A percentile compares a stretch with the other conserved stretches of the same genome.
Evolutionary conservation across 768 basidiomycete genomes (phyloP).

Genomic region (Suillus sp.): DNA sequence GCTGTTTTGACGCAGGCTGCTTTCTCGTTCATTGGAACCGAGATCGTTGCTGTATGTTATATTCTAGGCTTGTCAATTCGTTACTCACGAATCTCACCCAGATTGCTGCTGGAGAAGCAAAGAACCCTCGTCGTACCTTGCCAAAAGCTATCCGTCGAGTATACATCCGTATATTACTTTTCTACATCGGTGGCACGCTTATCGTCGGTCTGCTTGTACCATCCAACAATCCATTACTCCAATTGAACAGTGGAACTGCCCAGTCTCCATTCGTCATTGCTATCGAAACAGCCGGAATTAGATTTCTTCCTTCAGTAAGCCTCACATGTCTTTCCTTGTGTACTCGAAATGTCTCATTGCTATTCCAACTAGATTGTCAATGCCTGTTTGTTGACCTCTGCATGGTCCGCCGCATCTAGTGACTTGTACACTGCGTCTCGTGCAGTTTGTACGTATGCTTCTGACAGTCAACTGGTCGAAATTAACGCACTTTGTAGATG

Average conservation of each 20-base stretch:
- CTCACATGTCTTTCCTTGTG: conserved; percentile 20
- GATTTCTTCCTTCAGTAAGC: conserved; percentile 71
- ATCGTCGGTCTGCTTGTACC: conserved; percentile 86
- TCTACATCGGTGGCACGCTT: conserved; percentile 67
- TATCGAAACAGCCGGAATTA: conserved; percentile 81
- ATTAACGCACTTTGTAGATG: too few relatives aligned
- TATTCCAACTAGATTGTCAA: conserved; percentile 61
- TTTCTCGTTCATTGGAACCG: conserved; percentile 92
- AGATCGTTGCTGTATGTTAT: conserved; percentile 82
- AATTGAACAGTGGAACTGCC: conserved; percentile 55
- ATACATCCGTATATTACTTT: conserved; percentile 50
- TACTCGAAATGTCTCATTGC: background rate
- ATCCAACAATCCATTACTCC: conserved; percentile 59
- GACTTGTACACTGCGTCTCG: conserved; percentile 90
- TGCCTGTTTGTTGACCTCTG: conserved; percentile 80
- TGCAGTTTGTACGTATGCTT: conserved; percentile 65
- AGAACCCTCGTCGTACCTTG: conserved; percentile 76
- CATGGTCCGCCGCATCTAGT: conserved; percentile 89
- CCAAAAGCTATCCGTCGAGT: conserved; percentile 53
- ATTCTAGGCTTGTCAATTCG: background rate
- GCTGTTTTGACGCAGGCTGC: conserved; percentile 82
- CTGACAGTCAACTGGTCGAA: background rate
- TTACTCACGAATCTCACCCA: conserved; percentile 25
- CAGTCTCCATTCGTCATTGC: conserved; percentile 93
- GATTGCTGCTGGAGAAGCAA: conserved; percentile 89